Evolutionary conservation across 2,329 filamentous ascomycete genomes (phyloP).

Genomic region (Exserohilum rostratum): DNA sequence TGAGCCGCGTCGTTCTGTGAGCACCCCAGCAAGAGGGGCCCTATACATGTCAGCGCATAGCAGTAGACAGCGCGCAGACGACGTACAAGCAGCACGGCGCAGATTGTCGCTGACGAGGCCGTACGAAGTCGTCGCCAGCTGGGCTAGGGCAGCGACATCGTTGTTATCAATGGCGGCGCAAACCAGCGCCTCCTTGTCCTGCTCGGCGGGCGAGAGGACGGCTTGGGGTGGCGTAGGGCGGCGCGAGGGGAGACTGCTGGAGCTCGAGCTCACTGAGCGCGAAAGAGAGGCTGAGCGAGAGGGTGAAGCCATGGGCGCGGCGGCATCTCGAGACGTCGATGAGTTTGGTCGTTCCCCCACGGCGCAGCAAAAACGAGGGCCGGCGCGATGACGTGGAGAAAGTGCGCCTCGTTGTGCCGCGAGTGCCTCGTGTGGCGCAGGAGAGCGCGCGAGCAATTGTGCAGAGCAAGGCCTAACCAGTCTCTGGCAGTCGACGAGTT

Average conservation of each 20-base stretch:
- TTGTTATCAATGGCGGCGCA: slow-evolving; percentile 49
- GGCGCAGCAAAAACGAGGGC: neutral
- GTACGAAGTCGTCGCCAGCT: slow-evolving; percentile 51
- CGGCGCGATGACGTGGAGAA: slow-evolving; percentile 16
- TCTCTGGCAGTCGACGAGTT: neutral
- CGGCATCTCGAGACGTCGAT: slow-evolving; percentile 23
- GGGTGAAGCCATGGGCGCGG: slow-evolving; percentile 34
- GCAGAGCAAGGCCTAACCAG: neutral
- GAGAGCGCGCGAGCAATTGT: slow-evolving; percentile 5
- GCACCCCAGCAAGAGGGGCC: slow-evolving; percentile 64
- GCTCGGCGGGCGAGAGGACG: slow-evolving; percentile 29
- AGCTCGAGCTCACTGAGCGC: slow-evolving; percentile 43
- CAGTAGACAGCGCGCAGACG: neutral
- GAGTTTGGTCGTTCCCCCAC: neutral
- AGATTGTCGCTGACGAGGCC: slow-evolving; percentile 60
- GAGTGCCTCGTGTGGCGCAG: slow-evolving; percentile 9
- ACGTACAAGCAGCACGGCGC: slow-evolving; percentile 78
- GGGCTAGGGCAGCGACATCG: slow-evolving; percentile 49
- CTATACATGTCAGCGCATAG: slow-evolving; percentile 50
- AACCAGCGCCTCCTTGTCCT: slow-evolving; percentile 44
- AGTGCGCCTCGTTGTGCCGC: too few relatives aligned
- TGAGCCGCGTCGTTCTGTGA: slow-evolving; percentile 20
- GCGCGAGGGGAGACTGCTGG: slow-evolving; percentile 29
- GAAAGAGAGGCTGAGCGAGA: slow-evolving; percentile 30
- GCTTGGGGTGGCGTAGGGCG: slow-evolving; percentile 20